Conservation (phyloP, 2,329 filamentous ascomycete genomes). For the Fusarium keratoplasticum region DNA sequence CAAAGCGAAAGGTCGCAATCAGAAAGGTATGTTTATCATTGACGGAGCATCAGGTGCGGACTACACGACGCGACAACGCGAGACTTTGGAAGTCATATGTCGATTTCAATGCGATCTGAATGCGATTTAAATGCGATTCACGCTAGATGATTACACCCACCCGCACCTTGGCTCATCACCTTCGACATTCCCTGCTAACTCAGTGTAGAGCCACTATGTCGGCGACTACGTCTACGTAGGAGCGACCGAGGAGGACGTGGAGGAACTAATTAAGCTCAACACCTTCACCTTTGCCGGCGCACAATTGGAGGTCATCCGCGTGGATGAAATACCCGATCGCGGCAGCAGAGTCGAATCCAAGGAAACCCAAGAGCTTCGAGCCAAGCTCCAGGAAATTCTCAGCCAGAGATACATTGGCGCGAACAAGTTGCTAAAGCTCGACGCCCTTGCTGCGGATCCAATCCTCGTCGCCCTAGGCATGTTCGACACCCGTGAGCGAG, state of each 20-base stretch:
- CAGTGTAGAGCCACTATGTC: conserved; percentile 75
- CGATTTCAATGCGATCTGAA: conserved; percentile 21
- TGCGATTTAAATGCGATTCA: conserved; percentile 9
- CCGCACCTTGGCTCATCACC: conserved; percentile 35
- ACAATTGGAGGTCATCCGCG: conserved; percentile 66
- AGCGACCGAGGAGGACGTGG: conserved; percentile 72
- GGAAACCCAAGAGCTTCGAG: conserved; percentile 70
- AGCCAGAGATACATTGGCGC: conserved; percentile 77
- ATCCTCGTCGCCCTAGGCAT: conserved; percentile 80
- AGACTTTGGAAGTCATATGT: conserved; percentile 35
- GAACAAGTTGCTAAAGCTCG: conserved; percentile 84
- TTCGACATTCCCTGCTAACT: conserved; percentile 70
- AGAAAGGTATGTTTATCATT: conserved; percentile 77
- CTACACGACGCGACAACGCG: conserved; percentile 34
- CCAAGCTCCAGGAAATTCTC: conserved; percentile 77
- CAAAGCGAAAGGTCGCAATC: conserved; percentile 69
- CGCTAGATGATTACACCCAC: conserved; percentile 34
- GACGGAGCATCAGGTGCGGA: conserved; percentile 47
- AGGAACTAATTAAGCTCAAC: conserved; percentile 75
- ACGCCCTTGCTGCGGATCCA: conserved; percentile 78
- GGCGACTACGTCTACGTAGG: conserved; percentile 78
- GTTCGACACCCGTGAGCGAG: conserved; percentile 76
- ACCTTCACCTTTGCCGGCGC: conserved; percentile 76
- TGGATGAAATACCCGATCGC: conserved; percentile 53
- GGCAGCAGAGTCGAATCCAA: conserved; percentile 59